Percentiles rank a stretch among this genome's conserved stretches.
phyloP scores from a whole-genome alignment of 805 yeast genomes.

The Pichia eremophila region DNA sequence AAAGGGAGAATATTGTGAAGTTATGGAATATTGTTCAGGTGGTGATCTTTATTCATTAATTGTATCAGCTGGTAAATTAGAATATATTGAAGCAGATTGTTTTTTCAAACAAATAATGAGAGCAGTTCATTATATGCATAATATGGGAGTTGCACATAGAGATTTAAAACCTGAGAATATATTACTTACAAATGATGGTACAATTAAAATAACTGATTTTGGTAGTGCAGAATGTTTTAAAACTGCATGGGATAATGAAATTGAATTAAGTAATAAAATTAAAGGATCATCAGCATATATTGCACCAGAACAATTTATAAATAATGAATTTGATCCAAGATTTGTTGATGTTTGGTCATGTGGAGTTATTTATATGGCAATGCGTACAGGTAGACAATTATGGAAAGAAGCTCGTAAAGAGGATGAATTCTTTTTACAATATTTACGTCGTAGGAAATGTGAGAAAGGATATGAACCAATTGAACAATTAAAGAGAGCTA shows the following conservation, averaged over 20 bases:
- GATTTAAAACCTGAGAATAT: slow-evolving; percentile 87
- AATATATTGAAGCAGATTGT: slow-evolving; percentile 81
- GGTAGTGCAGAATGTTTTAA: slow-evolving; percentile 78
- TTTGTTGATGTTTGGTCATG: slow-evolving; percentile 87
- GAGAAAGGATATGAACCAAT: slow-evolving; percentile 88
- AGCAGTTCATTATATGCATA: slow-evolving; percentile 84
- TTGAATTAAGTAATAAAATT: slow-evolving; percentile 64
- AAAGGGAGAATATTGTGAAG: slow-evolving; percentile 75
- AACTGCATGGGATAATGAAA: slow-evolving; percentile 74
- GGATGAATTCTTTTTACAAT: slow-evolving; percentile 73
- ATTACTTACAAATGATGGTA: slow-evolving; percentile 61
- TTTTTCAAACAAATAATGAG: slow-evolving; percentile 72
- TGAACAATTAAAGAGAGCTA: slow-evolving; percentile 71
- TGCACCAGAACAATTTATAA: slow-evolving; percentile 77
- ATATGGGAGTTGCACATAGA: slow-evolving; percentile 82
- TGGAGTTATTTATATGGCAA: slow-evolving; percentile 87
- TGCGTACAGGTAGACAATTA: slow-evolving; percentile 88
- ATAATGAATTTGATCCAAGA: slow-evolving; percentile 66
- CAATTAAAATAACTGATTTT: slow-evolving; percentile 76
- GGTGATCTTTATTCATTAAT: slow-evolving; percentile 73
- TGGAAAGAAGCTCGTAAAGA: slow-evolving; percentile 70
- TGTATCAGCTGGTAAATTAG: slow-evolving; percentile 68
- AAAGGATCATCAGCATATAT: slow-evolving; percentile 86
- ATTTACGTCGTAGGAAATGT: slow-evolving; percentile 69
- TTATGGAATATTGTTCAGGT: slow-evolving; percentile 77